These are phyloP conservation scores for Podospora didyma DNA, from an alignment of 495 filamentous ascomycete genomes.

Conservation along the genomic window DNA sequence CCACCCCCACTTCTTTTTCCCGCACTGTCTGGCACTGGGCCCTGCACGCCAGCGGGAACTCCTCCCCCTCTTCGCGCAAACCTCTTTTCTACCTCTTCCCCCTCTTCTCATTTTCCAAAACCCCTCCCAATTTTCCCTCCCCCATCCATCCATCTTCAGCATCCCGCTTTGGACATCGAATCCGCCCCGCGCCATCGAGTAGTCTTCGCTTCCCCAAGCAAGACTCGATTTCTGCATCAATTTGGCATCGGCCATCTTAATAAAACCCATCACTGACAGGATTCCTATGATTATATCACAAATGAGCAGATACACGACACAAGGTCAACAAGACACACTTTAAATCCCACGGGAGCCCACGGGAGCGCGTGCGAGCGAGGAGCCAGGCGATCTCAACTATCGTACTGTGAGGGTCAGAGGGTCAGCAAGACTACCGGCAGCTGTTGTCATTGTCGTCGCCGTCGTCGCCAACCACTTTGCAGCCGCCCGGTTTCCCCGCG, in stretches of 20 bases:
- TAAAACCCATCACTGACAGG: constrained; percentile 15
- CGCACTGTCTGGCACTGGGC: constrained; percentile 10
- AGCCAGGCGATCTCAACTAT: constrained; percentile 49
- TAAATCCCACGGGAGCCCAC: constrained; percentile 58
- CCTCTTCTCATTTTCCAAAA: constrained; percentile 28
- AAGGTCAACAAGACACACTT: constrained; percentile 55
- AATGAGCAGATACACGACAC: constrained; percentile 52
- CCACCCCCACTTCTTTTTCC: constrained; percentile 17
- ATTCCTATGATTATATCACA: constrained; percentile 54
- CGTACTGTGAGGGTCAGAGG: constrained; percentile 45
- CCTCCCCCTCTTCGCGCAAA: constrained; percentile 20
- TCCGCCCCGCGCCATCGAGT: constrained; percentile 1
- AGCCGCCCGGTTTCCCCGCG: constrained; percentile 21
- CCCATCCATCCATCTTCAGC: constrained; percentile 8
- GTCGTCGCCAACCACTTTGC: constrained; percentile 25
- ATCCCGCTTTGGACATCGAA: not conserved
- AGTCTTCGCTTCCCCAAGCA: constrained; percentile 27
- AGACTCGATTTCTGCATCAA: constrained; percentile 17
- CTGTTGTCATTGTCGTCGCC: constrained; percentile 31
- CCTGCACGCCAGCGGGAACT: constrained; percentile 7
- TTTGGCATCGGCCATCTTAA: constrained; percentile 25
- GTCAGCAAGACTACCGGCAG: constrained; percentile 29
- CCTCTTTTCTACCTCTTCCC: constrained; percentile 30
- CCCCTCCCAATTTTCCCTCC: constrained; percentile 24
- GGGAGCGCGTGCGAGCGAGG: constrained; percentile 48